Evolutionary conservation across 192 early-diverging fungal genomes (phyloP).

Genomic region (Gaertneriomyces sp.): DNA sequence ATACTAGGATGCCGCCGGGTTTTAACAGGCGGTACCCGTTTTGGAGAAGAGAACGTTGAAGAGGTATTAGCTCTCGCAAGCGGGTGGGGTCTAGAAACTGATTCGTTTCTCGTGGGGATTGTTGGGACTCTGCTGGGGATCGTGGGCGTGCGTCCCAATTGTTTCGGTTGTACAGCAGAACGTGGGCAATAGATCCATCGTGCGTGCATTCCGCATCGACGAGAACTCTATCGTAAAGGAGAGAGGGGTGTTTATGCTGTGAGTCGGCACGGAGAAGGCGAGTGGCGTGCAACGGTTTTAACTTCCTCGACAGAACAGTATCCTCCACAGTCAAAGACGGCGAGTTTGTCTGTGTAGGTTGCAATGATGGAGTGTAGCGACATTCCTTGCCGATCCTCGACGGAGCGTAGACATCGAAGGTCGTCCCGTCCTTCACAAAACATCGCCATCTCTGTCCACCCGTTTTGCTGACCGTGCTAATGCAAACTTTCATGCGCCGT

Average conservation of each 20-base stretch:
- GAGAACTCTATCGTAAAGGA: slow-evolving; percentile 67
- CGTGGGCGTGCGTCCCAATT: slow-evolving; percentile 68
- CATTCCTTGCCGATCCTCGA: slow-evolving; percentile 14
- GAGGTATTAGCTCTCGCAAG: slow-evolving; percentile 51
- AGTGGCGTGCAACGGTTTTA: slow-evolving; percentile 77
- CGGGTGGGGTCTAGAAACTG: slow-evolving; percentile 67
- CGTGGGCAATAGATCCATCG: slow-evolving; percentile 73
- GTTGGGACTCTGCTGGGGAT: not conserved
- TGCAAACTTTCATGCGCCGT: slow-evolving; percentile 72
- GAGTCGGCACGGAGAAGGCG: slow-evolving; percentile 61
- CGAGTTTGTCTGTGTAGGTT: too few relatives aligned
- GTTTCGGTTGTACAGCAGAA: slow-evolving; percentile 66
- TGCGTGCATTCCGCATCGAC: slow-evolving; percentile 83
- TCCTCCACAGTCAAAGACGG: too few relatives aligned
- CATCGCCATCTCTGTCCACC: slow-evolving; percentile 55
- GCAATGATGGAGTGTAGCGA: too few relatives aligned
- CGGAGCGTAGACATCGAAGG: slow-evolving; percentile 70
- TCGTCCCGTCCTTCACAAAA: slow-evolving; percentile 79
- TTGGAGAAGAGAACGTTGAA: slow-evolving; percentile 66
- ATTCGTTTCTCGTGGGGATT: slow-evolving; percentile 11
- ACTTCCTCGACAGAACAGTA: slow-evolving; percentile 16
- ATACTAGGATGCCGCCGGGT: slow-evolving; percentile 77
- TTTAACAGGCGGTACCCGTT: slow-evolving; percentile 76
- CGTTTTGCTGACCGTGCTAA: slow-evolving; percentile 70
- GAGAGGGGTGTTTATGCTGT: slow-evolving; percentile 33